phyloP scores from a whole-genome alignment of 306 rosid species.

The Glycine latifolia region DNA sequence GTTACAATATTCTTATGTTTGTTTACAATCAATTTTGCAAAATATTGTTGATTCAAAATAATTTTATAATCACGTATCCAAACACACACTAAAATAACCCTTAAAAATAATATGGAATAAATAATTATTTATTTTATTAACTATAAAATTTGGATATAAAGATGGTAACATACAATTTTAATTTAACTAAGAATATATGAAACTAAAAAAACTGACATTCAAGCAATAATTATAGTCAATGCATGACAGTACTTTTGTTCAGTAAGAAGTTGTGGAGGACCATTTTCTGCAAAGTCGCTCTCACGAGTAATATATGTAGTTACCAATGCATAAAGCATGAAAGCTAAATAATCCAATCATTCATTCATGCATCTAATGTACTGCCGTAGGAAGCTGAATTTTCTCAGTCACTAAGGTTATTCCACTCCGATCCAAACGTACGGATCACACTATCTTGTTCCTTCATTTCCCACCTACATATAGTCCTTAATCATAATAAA shows the following conservation, averaged over 20 bases:
- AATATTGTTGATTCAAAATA: too few species aligned
- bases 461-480: conserved; percentile 19
- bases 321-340: conserved; percentile 14
- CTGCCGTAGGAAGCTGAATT: background rate
- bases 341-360: background rate
- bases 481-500: background rate
- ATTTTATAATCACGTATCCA: too few species aligned
- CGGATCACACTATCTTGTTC: background rate
- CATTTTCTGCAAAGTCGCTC: conserved; percentile 2
- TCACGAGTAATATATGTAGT: background rate
- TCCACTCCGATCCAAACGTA: background rate
- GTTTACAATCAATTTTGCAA: too few species aligned
- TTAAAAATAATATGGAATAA: too few species aligned
- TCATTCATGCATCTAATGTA: background rate
- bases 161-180: too few species aligned
- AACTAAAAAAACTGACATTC: background rate
- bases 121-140: too few species aligned
- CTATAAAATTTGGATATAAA: too few species aligned
- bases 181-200: too few species aligned
- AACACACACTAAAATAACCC: too few species aligned
- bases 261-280: background rate
- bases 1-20: too few species aligned
- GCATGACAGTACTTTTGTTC: background rate
- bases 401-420: background rate
- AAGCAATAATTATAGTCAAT: background rate